These are phyloP conservation scores for Ceratocystis eucalypticola DNA, from an alignment of 2,329 filamentous ascomycete species.

Conservation along the genomic window DNA sequence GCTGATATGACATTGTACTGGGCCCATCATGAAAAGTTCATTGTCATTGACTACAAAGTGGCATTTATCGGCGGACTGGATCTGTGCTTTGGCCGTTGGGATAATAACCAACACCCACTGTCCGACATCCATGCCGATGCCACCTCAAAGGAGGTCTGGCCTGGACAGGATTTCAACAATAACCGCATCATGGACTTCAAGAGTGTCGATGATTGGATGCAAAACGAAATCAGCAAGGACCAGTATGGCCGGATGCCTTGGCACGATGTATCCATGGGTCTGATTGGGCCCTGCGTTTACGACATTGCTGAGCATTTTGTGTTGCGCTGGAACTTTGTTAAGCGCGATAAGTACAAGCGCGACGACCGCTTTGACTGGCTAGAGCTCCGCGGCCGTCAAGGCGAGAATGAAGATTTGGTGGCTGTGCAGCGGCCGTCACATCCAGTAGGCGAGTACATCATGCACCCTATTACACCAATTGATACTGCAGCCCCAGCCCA, in stretches of 20 bases:
- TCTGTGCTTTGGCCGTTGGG: constrained; percentile 92
- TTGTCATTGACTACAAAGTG: constrained; percentile 80
- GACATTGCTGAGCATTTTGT: constrained; percentile 95
- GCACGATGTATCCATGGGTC: constrained; percentile 88
- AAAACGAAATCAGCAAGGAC: constrained; percentile 80
- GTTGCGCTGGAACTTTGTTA: constrained; percentile 90
- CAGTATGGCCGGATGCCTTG: constrained; percentile 94
- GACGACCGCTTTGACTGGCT: constrained; percentile 76
- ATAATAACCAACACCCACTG: constrained; percentile 69
- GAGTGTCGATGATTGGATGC: constrained; percentile 79
- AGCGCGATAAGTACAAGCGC: constrained; percentile 95
- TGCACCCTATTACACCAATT: constrained; percentile 62
- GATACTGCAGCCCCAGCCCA: constrained; percentile 49
- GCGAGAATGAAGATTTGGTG: constrained; percentile 69
- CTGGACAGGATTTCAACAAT: constrained; percentile 96
- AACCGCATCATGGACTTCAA: constrained; percentile 94
- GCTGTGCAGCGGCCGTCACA: constrained; percentile 81
- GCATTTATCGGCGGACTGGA: constrained; percentile 93
- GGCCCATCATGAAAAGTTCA: constrained; percentile 96
- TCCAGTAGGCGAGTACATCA: constrained; percentile 74
- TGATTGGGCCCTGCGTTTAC: constrained; percentile 80
- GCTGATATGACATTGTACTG: constrained; percentile 97
- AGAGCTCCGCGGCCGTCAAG: constrained; percentile 59
- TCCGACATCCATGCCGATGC: constrained; percentile 79
- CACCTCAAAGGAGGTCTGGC: constrained; percentile 72